phyloP scores from a whole-genome alignment of 148 eudicot species.

The Vaccinium macrocarpon region DNA sequence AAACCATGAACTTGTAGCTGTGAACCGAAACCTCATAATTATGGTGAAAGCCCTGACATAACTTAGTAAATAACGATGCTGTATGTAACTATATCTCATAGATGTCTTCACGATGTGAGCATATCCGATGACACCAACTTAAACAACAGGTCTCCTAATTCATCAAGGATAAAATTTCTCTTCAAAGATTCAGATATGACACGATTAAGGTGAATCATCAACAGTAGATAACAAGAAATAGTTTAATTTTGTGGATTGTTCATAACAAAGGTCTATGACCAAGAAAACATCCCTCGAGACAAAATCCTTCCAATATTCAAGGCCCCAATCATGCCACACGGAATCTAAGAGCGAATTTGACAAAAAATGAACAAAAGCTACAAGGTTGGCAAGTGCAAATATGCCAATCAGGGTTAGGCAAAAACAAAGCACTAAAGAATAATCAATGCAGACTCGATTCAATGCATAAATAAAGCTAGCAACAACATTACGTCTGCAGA shows the following conservation, averaged over 20 bases:
- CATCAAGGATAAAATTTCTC: neutral
- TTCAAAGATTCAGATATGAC: neutral
- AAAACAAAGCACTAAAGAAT: neutral
- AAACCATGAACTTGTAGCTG: neutral
- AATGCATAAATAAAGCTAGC: neutral
- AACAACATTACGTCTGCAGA: neutral
- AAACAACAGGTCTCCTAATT: neutral
- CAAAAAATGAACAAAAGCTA: neutral
- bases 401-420: neutral
- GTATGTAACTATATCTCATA: neutral
- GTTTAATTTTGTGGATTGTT: neutral
- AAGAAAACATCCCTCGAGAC: neutral
- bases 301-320: neutral
- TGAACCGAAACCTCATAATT: neutral
- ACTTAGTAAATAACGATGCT: neutral
- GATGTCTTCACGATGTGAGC: neutral
- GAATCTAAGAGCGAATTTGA: neutral
- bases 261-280: neutral
- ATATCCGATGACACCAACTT: neutral
- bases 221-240: neutral
- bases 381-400: neutral
- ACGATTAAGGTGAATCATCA: neutral
- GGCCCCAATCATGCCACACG: neutral
- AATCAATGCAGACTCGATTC: neutral
- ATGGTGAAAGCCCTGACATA: neutral